Conservation (phyloP, 2,329 filamentous ascomycete species). For the Beauveria sp. region DNA sequence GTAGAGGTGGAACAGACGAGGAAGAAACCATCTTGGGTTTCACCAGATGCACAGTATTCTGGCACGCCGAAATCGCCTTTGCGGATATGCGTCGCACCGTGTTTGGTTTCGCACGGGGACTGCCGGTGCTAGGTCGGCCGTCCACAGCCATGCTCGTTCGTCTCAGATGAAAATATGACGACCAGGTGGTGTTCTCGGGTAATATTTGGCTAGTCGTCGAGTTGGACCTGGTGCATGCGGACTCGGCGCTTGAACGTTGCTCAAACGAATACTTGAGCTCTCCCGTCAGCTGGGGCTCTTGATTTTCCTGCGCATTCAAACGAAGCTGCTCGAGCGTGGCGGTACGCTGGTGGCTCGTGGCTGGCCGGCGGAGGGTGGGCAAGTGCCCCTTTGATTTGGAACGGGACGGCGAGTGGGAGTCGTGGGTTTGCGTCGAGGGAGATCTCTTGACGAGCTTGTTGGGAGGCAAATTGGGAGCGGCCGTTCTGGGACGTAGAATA, state of each 20-base stretch:
- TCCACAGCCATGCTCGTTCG: slow-evolving; percentile 4
- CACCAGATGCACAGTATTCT: slow-evolving; percentile 25
- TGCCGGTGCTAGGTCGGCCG: not conserved
- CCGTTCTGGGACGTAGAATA: slow-evolving; percentile 40
- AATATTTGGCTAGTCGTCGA: not conserved
- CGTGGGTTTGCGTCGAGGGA: slow-evolving; percentile 44
- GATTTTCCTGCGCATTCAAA: slow-evolving; percentile 18
- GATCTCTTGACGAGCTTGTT: slow-evolving; percentile 75
- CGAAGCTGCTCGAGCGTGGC: slow-evolving; percentile 55
- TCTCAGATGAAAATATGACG: slow-evolving; percentile 49
- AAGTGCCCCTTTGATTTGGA: slow-evolving; percentile 48
- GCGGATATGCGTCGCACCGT: slow-evolving; percentile 22
- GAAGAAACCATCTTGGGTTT: slow-evolving; percentile 29
- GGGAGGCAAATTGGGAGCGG: slow-evolving; percentile 43
- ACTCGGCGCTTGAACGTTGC: slow-evolving; percentile 21
- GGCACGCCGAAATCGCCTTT: slow-evolving; percentile 4
- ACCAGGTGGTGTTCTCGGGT: slow-evolving; percentile 31
- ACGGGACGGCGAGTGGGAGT: slow-evolving; percentile 34
- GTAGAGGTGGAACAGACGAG: not conserved
- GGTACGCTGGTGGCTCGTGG: slow-evolving; percentile 72
- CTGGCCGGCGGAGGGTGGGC: slow-evolving; percentile 61
- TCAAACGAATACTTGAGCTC: slow-evolving; percentile 28
- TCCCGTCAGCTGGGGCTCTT: slow-evolving; percentile 12
- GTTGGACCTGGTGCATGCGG: not conserved
- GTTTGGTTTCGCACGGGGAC: not conserved